These are phyloP conservation scores for Phytophthora chlamydospora DNA, from an alignment of 352 stramenopile genomes.

Conservation along the genomic window DNA sequence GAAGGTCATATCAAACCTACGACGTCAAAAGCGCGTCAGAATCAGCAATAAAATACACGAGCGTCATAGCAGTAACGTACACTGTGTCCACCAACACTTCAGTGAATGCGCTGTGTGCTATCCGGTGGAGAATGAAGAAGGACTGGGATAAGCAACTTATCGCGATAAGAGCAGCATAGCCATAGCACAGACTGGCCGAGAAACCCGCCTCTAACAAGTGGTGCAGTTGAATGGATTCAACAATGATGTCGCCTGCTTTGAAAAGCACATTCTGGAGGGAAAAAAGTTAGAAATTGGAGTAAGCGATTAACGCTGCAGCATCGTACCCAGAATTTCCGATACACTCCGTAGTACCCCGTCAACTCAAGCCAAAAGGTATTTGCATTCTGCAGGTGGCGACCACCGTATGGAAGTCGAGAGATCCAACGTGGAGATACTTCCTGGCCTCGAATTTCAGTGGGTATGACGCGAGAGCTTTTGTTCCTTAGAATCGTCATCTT, in stretches of 20 bases:
- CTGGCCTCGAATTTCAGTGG: background rate
- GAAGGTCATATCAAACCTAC: constrained; percentile 15
- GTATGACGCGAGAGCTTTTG: background rate
- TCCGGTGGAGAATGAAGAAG: constrained; percentile 9
- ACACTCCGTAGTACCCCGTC: constrained; percentile 12
- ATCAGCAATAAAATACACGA: background rate
- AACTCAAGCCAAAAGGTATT: constrained; percentile 10
- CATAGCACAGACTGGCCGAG: constrained; percentile 11
- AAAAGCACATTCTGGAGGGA: constrained; percentile 10
- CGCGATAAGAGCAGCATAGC: constrained; percentile 15
- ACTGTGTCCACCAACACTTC: constrained; percentile 24
- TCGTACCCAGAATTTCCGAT: constrained; percentile 22
- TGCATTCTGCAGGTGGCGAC: constrained; percentile 22
- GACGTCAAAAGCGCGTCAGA: background rate
- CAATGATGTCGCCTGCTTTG: constrained; percentile 13
- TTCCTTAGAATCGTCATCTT: constrained; percentile 32
- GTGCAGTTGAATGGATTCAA: constrained; percentile 10
- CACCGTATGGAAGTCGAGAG: background rate
- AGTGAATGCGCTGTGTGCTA: constrained; percentile 7
- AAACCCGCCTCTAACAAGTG: constrained; percentile 18
- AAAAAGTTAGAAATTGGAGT: no score
- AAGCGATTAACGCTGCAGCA: no score
- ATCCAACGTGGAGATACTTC: background rate
- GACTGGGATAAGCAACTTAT: constrained; percentile 8
- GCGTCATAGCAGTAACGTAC: constrained; percentile 1